These are phyloP conservation scores for Polygonum aviculare DNA, from an alignment of 148 eudicot species.

Conservation along the genomic window DNA sequence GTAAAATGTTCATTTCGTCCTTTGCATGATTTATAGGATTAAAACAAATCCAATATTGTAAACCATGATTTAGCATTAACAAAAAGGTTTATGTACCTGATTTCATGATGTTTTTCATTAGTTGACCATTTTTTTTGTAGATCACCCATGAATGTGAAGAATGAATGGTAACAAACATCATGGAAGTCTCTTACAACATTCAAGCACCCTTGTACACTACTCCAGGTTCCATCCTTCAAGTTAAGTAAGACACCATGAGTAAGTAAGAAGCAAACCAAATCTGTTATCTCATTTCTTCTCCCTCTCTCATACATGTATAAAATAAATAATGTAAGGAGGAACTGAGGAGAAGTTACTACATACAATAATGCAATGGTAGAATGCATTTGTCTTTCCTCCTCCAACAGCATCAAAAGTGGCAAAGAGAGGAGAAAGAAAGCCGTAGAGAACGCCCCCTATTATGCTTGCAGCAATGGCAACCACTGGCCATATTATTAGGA, in stretches of 20 bases:
- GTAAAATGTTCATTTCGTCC: neutral
- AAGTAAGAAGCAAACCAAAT: neutral
- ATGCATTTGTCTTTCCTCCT: conserved; percentile 56
- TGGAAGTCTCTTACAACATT: conserved; percentile 52
- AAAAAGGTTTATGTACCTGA: conserved; percentile 33
- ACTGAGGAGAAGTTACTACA: conserved; percentile 16
- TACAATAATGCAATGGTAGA: conserved; percentile 63
- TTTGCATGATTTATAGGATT: neutral
- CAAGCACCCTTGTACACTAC: conserved; percentile 46
- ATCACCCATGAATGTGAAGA: conserved; percentile 77
- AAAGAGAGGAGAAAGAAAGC: conserved; percentile 75
- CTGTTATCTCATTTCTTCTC: neutral
- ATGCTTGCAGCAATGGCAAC: conserved; percentile 46
- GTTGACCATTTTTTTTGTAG: conserved; percentile 39
- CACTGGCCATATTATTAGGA: conserved; percentile 58
- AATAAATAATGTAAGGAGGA: neutral
- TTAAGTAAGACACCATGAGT: conserved; percentile 6
- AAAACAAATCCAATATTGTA: neutral
- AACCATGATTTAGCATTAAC: neutral
- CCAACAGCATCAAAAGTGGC: conserved; percentile 88
- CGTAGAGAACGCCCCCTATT: conserved; percentile 65
- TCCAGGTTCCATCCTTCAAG: conserved; percentile 86
- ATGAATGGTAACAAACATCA: conserved; percentile 80
- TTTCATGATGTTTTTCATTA: conserved; percentile 61
- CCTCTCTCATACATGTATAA: neutral